Conservation (phyloP, 2,329 filamentous ascomycete genomes). For the Paraconiothyrium sp. region DNA sequence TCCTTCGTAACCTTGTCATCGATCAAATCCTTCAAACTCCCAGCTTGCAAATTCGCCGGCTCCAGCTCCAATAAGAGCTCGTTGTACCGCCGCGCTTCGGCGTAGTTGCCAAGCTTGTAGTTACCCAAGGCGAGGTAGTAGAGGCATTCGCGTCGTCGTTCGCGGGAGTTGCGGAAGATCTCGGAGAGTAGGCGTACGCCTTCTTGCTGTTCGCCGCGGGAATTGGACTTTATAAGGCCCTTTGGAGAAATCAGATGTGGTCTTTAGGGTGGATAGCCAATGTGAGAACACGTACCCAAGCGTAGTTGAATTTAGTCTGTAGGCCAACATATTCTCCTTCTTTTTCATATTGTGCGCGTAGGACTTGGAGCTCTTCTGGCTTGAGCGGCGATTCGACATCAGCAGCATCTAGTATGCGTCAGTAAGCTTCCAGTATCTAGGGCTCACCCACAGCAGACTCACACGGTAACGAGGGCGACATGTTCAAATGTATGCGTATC, state of each 20-base stretch:
- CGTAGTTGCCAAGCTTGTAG: conserved; percentile 98
- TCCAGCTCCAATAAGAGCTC: conserved; percentile 91
- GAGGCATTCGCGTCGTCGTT: conserved; percentile 94
- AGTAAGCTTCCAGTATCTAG: conserved; percentile 20
- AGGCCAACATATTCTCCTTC: conserved; percentile 96
- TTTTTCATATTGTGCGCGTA: conserved; percentile 94
- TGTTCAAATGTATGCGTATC: conserved; percentile 16
- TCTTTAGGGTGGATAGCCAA: not conserved
- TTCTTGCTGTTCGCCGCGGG: conserved; percentile 87
- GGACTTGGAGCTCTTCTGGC: conserved; percentile 88
- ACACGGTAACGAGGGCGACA: conserved; percentile 51
- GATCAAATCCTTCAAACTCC: conserved; percentile 85
- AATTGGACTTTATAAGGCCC: conserved; percentile 94
- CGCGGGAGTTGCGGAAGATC: conserved; percentile 92
- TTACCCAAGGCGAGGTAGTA: conserved; percentile 98
- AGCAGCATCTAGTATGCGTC: conserved; percentile 77
- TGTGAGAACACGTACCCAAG: conserved; percentile 74
- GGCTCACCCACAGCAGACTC: conserved; percentile 21
- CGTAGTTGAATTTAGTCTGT: conserved; percentile 99
- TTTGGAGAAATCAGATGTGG: conserved; percentile 49
- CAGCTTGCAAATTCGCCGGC: conserved; percentile 88
- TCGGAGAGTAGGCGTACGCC: conserved; percentile 93
- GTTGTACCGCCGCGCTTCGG: conserved; percentile 93
- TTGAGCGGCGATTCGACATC: conserved; percentile 97
- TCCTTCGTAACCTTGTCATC: conserved; percentile 97